These are phyloP conservation scores for Epicoccum sorghinum DNA, from an alignment of 2,329 filamentous ascomycete genomes.

Conservation along the genomic window DNA sequence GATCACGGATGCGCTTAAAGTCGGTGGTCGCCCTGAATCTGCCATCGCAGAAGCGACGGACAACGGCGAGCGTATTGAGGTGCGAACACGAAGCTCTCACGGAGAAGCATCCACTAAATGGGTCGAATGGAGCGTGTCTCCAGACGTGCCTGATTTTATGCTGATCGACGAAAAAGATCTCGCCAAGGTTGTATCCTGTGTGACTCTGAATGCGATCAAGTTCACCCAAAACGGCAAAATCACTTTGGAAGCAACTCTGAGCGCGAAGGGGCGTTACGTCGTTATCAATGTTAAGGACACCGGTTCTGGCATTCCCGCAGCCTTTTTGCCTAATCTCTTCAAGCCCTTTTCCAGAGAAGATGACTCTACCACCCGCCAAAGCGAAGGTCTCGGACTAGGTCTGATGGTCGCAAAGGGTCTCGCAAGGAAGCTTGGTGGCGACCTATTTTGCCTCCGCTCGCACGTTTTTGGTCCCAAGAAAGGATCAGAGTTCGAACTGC, in stretches of 20 bases:
- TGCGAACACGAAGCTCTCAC: constrained; percentile 51
- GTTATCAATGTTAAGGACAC: constrained; percentile 69
- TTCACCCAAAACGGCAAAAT: constrained; percentile 71
- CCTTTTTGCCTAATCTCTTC: constrained; percentile 70
- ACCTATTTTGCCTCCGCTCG: constrained; percentile 68
- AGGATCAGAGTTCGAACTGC: constrained; percentile 73
- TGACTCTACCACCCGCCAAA: constrained; percentile 68
- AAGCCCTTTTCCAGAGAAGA: constrained; percentile 74
- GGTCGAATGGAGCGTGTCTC: constrained; percentile 58
- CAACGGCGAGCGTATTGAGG: constrained; percentile 57
- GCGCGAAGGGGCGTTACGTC: constrained; percentile 59
- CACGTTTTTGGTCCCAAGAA: constrained; percentile 65
- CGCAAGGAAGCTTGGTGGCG: constrained; percentile 71
- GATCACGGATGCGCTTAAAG: constrained; percentile 59
- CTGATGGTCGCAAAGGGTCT: constrained; percentile 75
- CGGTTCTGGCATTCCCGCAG: constrained; percentile 70
- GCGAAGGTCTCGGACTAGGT: constrained; percentile 72
- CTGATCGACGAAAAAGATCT: constrained; percentile 68
- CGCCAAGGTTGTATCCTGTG: constrained; percentile 67
- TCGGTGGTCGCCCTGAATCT: constrained; percentile 60
- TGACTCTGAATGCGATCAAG: constrained; percentile 71
- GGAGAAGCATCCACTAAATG: constrained; percentile 54
- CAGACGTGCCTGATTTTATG: constrained; percentile 60
- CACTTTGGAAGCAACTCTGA: constrained; percentile 60
- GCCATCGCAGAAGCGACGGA: constrained; percentile 55